These are phyloP conservation scores for Wallacemonas sp. DNA, from an alignment of 208 protist species.

Conservation along the genomic window DNA sequence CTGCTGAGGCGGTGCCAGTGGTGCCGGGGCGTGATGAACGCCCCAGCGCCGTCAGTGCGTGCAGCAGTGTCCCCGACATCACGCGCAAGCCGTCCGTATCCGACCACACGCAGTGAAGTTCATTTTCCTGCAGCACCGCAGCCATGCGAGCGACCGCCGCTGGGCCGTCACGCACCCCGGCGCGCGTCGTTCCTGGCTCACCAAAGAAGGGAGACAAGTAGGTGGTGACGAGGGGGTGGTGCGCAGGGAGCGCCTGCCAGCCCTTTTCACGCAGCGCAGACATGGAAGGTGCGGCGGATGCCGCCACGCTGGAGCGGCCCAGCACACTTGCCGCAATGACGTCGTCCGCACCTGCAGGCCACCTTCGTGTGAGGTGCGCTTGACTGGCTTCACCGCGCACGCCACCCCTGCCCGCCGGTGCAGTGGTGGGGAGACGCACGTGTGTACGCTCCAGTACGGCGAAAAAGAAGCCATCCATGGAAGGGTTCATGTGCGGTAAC, in stretches of 20 bases:
- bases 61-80: constrained; percentile 21
- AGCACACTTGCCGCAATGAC: not conserved
- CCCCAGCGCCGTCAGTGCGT: too few species aligned
- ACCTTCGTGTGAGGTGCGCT: too few species aligned
- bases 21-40: too few species aligned
- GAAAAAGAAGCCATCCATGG: constrained; percentile 77
- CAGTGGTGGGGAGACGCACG: too few species aligned
- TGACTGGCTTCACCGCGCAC: too few species aligned
- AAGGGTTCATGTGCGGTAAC: constrained; percentile 63
- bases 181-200: not conserved
- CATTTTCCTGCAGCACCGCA: not conserved
- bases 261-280: constrained; percentile 19
- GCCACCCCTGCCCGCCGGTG: too few species aligned
- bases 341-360: too few species aligned
- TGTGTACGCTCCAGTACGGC: constrained; percentile 36
- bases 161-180: not conserved
- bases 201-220: constrained; percentile 5
- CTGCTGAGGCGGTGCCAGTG: too few species aligned
- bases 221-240: not conserved
- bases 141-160: not conserved
- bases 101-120: constrained; percentile 21
- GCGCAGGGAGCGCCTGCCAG: constrained; percentile 2
- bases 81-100: constrained; percentile 46
- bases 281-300: not conserved
- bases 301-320: not conserved